A percentile compares a stretch with the other conserved stretches of the same genome.
These are phyloP conservation scores for Glaciozyma martinii DNA, from an alignment of 768 basidiomycete species.

Conservation along the genomic window DNA sequence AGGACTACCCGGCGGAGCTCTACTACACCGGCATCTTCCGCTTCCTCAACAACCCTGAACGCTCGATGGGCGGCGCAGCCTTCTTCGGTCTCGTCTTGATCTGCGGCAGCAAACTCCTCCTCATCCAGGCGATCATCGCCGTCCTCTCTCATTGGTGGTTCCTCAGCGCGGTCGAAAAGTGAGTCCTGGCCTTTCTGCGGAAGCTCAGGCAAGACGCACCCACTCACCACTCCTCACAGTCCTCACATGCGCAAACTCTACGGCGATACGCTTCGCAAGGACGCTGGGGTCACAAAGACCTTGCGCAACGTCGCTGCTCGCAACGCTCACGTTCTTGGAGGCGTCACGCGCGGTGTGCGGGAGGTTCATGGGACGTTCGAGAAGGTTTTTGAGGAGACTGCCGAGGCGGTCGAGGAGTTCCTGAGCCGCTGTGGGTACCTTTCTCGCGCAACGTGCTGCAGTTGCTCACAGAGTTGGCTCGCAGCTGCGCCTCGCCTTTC, in stretches of 20 bases:
- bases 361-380: constrained; percentile 93
- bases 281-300: constrained; percentile 97
- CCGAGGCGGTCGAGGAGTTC: constrained; percentile 87
- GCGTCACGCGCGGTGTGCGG: constrained; percentile 72
- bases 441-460: neutral
- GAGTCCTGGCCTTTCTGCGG: constrained; percentile 34
- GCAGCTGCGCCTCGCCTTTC: constrained; percentile 77
- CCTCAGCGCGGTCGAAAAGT: constrained; percentile 85
- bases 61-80: constrained; percentile 82
- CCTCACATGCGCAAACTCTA: constrained; percentile 99
- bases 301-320: constrained; percentile 53
- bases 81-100: constrained; percentile 90
- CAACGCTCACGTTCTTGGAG: constrained; percentile 43
- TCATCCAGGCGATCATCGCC: constrained; percentile 69
- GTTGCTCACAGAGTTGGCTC: neutral
- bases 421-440: constrained; percentile 68
- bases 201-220: neutral
- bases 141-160: constrained; percentile 95
- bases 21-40: constrained; percentile 97
- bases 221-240: constrained; percentile 42
- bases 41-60: constrained; percentile 68
- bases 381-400: constrained; percentile 89
- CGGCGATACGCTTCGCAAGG: constrained; percentile 83
- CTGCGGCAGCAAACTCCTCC: constrained; percentile 85
- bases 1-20: constrained; percentile 77